Percentiles rank a stretch among this genome's conserved stretches.
phyloP scores from a whole-genome alignment of 2,329 filamentous ascomycete species.

The Neonectria ditissima region DNA sequence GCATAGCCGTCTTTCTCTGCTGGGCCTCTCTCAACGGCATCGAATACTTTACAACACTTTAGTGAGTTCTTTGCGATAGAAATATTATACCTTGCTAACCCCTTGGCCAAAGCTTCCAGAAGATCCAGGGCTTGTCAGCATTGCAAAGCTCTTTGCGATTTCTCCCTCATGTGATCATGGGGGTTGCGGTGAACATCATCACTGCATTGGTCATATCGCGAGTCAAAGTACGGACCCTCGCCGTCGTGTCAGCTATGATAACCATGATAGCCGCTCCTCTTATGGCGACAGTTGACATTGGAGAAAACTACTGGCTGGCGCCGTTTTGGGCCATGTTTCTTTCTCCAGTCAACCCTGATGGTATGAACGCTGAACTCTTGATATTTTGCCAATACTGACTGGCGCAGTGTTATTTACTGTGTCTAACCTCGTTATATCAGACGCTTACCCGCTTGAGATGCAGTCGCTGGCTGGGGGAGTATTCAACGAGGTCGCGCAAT shows the following conservation, averaged over 20 bases:
- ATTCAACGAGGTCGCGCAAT: constrained; percentile 69
- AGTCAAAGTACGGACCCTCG: not conserved
- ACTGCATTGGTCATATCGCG: not conserved
- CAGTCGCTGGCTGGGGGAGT: constrained; percentile 71
- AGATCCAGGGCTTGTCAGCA: constrained; percentile 58
- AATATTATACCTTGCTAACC: not conserved
- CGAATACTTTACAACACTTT: not conserved
- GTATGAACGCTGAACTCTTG: constrained; percentile 31
- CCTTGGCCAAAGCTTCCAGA: constrained; percentile 55
- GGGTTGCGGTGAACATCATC: constrained; percentile 31
- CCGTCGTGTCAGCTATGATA: constrained; percentile 53
- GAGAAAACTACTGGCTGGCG: constrained; percentile 63
- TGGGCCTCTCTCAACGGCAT: constrained; percentile 55
- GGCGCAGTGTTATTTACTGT: not conserved
- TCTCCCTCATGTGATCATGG: constrained; percentile 59
- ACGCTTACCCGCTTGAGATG: constrained; percentile 63
- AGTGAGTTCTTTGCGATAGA: not conserved
- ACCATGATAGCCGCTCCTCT: constrained; percentile 61
- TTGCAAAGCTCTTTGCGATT: constrained; percentile 61
- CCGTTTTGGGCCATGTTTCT: constrained; percentile 59
- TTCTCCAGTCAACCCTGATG: constrained; percentile 58
- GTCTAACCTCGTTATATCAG: constrained; percentile 63
- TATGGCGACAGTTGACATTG: constrained; percentile 64
- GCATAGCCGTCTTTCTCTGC: constrained; percentile 61
- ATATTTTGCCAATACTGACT: not conserved